Evolutionary conservation across 2,329 filamentous ascomycete genomes (phyloP), one percentile per base, ranked within the genome.

Genomic region (Neocucurbitaria cava): DNA sequence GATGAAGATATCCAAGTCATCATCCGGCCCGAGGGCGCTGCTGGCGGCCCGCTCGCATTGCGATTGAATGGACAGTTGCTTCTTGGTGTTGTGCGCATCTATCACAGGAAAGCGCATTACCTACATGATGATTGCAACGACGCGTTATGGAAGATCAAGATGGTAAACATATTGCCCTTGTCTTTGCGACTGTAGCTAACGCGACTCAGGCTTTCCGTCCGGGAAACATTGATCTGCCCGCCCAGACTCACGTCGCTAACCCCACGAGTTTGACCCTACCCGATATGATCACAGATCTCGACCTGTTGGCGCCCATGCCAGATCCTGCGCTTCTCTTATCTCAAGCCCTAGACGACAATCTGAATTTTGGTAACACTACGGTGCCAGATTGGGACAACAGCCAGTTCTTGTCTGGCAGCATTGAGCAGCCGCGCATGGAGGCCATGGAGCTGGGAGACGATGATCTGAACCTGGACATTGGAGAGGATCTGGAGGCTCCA

Each of bases 91-190:
- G 95, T 97, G 66, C 88, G 94, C 73, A 99, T 99, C 72, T 99
- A 99, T 78, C 96, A 93, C 77, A 86, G 95, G 72, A 99, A 99
- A 80, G 94, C 95, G 71, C 90, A 93, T 69, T 99, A 99, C 77
- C 82, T 99, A 46, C 82, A 98, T 43, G 95, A 99, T 71, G 95
- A 99, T 74, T 99, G 95, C 79, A 97, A 96, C 70, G 95, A 99
- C 78, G 94, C 94, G 35, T 82, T 99, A 63, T 89, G 96, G 83
- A 98, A 97, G 81, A 97, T 99, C 70, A 97, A 98, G 75, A 96
- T 98, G 92, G 94, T 97, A 79, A 36, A 63, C 45, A 21, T 30
- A 30, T 41, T 10, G 21, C 20, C 23, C 9, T 26, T 55, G 48
- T 38, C 26, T n/a, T 30, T 21, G 39, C 18, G 39, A 39, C 23